Evolutionary conservation across 257 asterid species (phyloP).

Genomic region (Haberlea rhodopensis): DNA sequence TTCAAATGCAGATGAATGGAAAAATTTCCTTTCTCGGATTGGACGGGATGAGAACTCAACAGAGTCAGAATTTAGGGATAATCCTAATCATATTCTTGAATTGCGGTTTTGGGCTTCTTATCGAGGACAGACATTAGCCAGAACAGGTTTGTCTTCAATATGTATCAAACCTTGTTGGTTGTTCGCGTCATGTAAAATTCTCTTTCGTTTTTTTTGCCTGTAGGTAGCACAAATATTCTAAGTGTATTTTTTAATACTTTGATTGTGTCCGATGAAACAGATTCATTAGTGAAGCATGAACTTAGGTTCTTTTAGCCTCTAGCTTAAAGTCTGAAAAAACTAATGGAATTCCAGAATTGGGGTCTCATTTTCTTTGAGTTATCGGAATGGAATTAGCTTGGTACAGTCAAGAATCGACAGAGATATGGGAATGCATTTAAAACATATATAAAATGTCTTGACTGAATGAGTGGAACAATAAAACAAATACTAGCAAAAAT

Average conservation of each 20-base stretch:
- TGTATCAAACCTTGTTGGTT: conserved; percentile 9
- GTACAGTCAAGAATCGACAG: no score
- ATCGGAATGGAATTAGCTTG: no score
- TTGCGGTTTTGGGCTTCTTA: conserved; percentile 98
- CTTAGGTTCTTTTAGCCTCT: no score
- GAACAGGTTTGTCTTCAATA: conserved; percentile 59
- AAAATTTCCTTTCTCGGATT: conserved; percentile 85
- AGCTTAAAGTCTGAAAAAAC: no score
- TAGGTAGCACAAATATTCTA: background rate
- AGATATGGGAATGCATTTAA: no score
- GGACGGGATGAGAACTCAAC: conserved; percentile 85
- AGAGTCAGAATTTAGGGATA: conserved; percentile 71
- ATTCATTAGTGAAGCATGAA: no score
- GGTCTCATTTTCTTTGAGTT: no score
- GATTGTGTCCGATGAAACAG: no score
- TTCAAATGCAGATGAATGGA: conserved; percentile 84
- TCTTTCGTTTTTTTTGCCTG: conserved; percentile 1
- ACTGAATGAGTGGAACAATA: no score
- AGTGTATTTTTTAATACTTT: background rate
- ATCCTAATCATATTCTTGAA: conserved; percentile 84
- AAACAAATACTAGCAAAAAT: no score
- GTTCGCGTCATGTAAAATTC: conserved; percentile 2
- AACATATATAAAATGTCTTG: no score
- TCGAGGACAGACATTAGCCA: conserved; percentile 95
- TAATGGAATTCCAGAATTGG: no score